These are phyloP conservation scores for Penicillium sclerotigenum DNA, from an alignment of 2,329 filamentous ascomycete genomes.

Conservation along the genomic window DNA sequence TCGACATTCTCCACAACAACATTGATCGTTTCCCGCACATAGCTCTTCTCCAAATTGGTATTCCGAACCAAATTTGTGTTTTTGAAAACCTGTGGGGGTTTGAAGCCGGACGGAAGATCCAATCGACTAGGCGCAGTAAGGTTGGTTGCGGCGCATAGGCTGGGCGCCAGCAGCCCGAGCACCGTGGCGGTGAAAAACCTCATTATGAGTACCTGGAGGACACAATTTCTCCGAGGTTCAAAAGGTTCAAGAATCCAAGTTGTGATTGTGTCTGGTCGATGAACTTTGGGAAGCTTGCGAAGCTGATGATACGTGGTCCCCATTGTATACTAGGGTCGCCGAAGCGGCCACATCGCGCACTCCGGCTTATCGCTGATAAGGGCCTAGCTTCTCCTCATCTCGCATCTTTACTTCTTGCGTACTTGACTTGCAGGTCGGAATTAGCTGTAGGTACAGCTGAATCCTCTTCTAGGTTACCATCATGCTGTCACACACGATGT, in stretches of 20 bases:
- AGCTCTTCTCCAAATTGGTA: constrained; percentile 90
- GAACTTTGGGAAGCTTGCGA: constrained; percentile 15
- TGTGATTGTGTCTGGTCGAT: constrained; percentile 9
- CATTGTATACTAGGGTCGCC: constrained; percentile 33
- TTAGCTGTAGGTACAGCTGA: not conserved
- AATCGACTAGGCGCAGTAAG: constrained; percentile 32
- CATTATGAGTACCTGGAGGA: constrained; percentile 35
- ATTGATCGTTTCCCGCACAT: constrained; percentile 85
- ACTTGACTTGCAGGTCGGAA: not conserved
- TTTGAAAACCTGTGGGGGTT: constrained; percentile 85
- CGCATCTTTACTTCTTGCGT: constrained; percentile 9
- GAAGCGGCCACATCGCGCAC: constrained; percentile 34
- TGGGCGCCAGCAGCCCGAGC: constrained; percentile 36
- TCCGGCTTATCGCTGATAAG: constrained; percentile 29
- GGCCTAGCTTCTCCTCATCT: constrained; percentile 21
- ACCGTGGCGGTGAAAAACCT: constrained; percentile 40
- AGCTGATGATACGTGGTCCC: constrained; percentile 39
- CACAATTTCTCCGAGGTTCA: constrained; percentile 20
- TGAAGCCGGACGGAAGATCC: constrained; percentile 56
- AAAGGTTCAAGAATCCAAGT: constrained; percentile 12
- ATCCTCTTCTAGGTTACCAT: not conserved
- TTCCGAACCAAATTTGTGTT: constrained; percentile 88
- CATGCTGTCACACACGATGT: constrained; percentile 15
- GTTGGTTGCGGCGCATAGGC: constrained; percentile 33
- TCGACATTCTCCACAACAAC: constrained; percentile 89